These are phyloP conservation scores for Aquanectria penicillioides DNA, from an alignment of 2,329 filamentous ascomycete species.

Conservation along the genomic window DNA sequence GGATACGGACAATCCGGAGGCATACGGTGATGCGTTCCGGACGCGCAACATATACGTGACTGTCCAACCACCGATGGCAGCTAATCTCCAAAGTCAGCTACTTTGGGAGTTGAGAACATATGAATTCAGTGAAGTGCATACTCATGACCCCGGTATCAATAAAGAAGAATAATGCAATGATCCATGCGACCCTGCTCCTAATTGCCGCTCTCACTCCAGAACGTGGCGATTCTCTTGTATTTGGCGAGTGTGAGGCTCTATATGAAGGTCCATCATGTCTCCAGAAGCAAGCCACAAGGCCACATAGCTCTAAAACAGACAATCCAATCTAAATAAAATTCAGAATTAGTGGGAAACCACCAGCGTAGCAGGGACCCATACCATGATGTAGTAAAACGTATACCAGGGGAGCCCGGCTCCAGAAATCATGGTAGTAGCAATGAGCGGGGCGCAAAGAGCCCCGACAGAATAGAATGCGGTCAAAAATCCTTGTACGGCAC, in stretches of 20 bases:
- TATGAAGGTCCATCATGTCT: conserved; percentile 2
- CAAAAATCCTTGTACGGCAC: conserved; percentile 74
- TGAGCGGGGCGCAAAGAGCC: conserved; percentile 73
- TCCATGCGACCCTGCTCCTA: conserved; percentile 6
- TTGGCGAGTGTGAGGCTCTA: not conserved
- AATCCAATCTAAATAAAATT: not conserved
- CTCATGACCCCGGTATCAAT: conserved; percentile 4
- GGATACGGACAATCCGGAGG: conserved; percentile 78
- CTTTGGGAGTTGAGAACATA: too few species aligned
- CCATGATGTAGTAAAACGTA: conserved; percentile 80
- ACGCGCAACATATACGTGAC: conserved; percentile 85
- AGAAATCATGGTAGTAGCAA: conserved; percentile 76
- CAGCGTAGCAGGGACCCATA: conserved; percentile 62
- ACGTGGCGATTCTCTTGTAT: not conserved
- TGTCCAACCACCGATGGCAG: conserved; percentile 71
- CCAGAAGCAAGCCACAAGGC: conserved; percentile 1
- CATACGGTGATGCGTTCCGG: conserved; percentile 71
- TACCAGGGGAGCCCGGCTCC: conserved; percentile 72
- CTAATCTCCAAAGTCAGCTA: not conserved
- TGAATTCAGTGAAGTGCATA: not conserved
- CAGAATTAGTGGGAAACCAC: not conserved
- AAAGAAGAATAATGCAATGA: conserved; percentile 1
- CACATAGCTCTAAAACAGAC: conserved; percentile 5
- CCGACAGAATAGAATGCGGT: conserved; percentile 76
- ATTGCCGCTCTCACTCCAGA: not conserved